Conservation (phyloP, 306 rosid genomes). For the Sesbania bispinosa region DNA sequence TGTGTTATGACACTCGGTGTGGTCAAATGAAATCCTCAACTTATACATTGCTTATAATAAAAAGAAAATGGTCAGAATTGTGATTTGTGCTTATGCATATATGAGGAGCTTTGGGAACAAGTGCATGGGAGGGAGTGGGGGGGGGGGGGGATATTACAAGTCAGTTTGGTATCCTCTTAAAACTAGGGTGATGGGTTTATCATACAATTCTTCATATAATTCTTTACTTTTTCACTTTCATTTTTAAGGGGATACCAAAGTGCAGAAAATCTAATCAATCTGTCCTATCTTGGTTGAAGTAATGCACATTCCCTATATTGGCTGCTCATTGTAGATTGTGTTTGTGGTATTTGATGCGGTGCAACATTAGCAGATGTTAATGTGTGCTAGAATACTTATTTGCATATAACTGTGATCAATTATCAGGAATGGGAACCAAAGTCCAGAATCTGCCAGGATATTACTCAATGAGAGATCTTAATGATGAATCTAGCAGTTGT, state of each 20-base stretch:
- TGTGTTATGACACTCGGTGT: background rate
- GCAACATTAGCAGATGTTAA: background rate
- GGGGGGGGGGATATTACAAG: background rate
- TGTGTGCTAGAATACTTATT: background rate
- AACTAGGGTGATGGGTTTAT: background rate
- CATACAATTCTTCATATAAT: background rate
- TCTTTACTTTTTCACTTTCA: background rate
- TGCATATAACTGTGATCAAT: constrained; percentile 17
- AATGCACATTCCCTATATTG: background rate
- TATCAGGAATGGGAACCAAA: constrained; percentile 97
- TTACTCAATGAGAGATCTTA: constrained; percentile 92
- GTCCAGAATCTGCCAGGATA: constrained; percentile 78
- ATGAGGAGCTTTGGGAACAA: background rate
- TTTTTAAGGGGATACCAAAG: background rate
- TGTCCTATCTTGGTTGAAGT: too few species aligned
- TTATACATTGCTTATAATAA: background rate
- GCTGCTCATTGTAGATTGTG: background rate
- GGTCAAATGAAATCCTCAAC: background rate
- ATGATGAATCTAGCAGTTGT: constrained; percentile 89
- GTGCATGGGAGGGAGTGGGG: background rate
- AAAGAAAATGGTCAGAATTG: background rate
- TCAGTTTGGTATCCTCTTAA: background rate
- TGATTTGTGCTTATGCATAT: background rate
- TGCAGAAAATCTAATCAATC: background rate
- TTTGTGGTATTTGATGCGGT: background rate